Percentiles rank a stretch among this genome's conserved stretches.
phyloP scores from a whole-genome alignment of 2,329 filamentous ascomycete genomes.

The Diplocarpon rosae region DNA sequence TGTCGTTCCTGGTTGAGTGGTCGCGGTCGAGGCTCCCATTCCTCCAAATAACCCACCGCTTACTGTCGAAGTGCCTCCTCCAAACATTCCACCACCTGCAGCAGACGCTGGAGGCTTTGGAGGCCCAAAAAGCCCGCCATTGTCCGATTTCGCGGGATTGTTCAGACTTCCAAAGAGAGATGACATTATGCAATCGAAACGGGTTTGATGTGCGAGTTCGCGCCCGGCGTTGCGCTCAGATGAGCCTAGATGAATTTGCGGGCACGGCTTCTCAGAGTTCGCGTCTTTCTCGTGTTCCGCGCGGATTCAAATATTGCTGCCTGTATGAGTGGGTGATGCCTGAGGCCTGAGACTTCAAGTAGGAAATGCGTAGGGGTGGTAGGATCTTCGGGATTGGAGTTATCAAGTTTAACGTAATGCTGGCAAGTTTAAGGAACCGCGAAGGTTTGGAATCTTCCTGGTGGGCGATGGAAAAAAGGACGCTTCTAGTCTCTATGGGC shows the following conservation, averaged over 20 bases:
- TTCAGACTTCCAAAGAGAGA: slow-evolving; percentile 15
- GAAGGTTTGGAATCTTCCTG: too few species aligned
- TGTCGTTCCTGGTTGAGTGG: slow-evolving; percentile 2
- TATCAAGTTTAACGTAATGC: too few species aligned
- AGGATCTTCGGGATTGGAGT: too few species aligned
- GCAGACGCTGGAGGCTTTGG: slow-evolving; percentile 6
- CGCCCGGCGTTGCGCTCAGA: slow-evolving; percentile 3
- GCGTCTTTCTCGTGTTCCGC: too few species aligned
- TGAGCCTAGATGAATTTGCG: neutral
- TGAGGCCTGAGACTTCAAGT: too few species aligned
- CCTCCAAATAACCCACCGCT: slow-evolving; percentile 6
- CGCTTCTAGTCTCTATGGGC: too few species aligned
- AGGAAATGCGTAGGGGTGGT: too few species aligned
- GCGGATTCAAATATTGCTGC: too few species aligned
- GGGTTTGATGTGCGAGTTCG: neutral
- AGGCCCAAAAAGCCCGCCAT: slow-evolving; percentile 6
- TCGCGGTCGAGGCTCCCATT: slow-evolving; percentile 1
- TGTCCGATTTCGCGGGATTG: slow-evolving; percentile 1
- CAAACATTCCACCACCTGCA: neutral
- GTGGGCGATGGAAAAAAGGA: too few species aligned
- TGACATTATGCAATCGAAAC: slow-evolving; percentile 7
- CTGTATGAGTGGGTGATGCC: too few species aligned
- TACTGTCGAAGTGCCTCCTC: neutral
- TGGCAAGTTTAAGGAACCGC: too few species aligned
- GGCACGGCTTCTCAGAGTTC: neutral